Percentiles rank a stretch among this genome's conserved stretches.
Conservation (phyloP, 2,329 filamentous ascomycete species). For the Fusarium torulosum region DNA sequence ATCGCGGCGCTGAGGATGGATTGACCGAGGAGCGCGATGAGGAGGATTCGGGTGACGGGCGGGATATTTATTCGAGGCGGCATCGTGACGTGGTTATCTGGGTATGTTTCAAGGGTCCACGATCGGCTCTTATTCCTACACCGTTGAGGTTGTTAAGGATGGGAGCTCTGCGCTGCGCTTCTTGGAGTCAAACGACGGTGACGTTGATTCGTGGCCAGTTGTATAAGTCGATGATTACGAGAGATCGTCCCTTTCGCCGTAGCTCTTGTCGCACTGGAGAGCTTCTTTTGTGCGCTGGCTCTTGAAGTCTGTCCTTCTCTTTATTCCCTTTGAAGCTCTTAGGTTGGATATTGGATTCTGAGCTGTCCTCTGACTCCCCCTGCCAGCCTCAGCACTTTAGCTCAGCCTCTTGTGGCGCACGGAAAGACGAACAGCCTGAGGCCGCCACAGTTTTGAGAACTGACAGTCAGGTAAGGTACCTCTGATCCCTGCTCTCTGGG, state of each 20-base stretch:
- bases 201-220: slow-evolving; percentile 1
- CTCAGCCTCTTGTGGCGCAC: slow-evolving; percentile 33
- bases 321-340: slow-evolving; percentile 40
- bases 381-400: slow-evolving; percentile 40
- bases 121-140: slow-evolving; percentile 20
- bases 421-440: slow-evolving; percentile 27
- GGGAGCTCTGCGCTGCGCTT: background rate
- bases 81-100: slow-evolving; percentile 64
- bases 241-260: background rate
- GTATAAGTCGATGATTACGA: background rate
- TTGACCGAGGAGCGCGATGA: slow-evolving; percentile 80
- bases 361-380: slow-evolving; percentile 39
- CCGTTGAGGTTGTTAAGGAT: slow-evolving; percentile 14
- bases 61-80: slow-evolving; percentile 90
- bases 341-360: slow-evolving; percentile 13
- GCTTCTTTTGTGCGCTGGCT: slow-evolving; percentile 21
- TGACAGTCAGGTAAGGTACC: background rate
- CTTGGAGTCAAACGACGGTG: slow-evolving; percentile 16
- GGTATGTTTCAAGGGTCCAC: slow-evolving; percentile 6
- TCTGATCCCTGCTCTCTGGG: slow-evolving; percentile 16
- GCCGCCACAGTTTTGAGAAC: slow-evolving; percentile 28
- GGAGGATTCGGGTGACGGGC: slow-evolving; percentile 85
- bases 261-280: slow-evolving; percentile 10
- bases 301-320: slow-evolving; percentile 25
- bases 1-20: slow-evolving; percentile 86